Percentiles rank a stretch among this genome's conserved stretches.
These are phyloP conservation scores for Phytopythium sindhum DNA, from an alignment of 352 stramenopile genomes.

Conservation along the genomic window DNA sequence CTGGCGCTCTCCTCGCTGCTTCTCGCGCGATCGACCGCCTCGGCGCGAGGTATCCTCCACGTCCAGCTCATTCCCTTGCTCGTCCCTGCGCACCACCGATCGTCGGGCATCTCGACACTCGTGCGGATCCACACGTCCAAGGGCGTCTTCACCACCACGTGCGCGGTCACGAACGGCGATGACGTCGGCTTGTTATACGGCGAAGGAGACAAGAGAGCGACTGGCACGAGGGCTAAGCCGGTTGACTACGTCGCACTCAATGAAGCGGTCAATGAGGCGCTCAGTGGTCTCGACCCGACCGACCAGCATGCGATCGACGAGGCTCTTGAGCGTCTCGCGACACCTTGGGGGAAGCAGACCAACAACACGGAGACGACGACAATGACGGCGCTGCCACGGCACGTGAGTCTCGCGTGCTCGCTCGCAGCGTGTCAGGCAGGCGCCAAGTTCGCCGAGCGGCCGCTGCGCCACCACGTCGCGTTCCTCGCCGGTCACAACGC, in stretches of 20 bases:
- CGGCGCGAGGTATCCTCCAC: slow-evolving; percentile 61
- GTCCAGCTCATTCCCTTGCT: slow-evolving; percentile 56
- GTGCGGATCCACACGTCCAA: slow-evolving; percentile 68
- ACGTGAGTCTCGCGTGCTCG: slow-evolving; percentile 52
- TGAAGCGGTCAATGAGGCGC: slow-evolving; percentile 31
- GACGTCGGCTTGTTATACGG: background rate
- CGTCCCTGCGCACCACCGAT: slow-evolving; percentile 16
- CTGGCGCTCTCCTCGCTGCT: slow-evolving; percentile 64
- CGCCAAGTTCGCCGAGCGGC: slow-evolving; percentile 50
- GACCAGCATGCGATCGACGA: slow-evolving; percentile 46
- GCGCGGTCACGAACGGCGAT: slow-evolving; percentile 18
- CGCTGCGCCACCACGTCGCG: slow-evolving; percentile 55
- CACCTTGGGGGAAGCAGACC: background rate
- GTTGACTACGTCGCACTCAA: slow-evolving; percentile 10
- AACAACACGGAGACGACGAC: background rate
- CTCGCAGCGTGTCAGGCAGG: slow-evolving; percentile 61
- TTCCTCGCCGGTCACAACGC: slow-evolving; percentile 31
- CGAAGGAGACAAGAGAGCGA: background rate
- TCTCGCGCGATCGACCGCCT: slow-evolving; percentile 47
- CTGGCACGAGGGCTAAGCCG: background rate
- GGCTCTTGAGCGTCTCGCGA: slow-evolving; percentile 17
- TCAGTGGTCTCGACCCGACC: slow-evolving; percentile 37
- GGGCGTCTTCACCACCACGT: slow-evolving; percentile 56
- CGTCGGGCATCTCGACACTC: slow-evolving; percentile 34
- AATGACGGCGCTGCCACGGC: background rate